A percentile compares a stretch with the other conserved stretches of the same genome.
These are phyloP conservation scores for Microcyclospora tardicrescens DNA, from an alignment of 2,329 filamentous ascomycete species.

Conservation along the genomic window DNA sequence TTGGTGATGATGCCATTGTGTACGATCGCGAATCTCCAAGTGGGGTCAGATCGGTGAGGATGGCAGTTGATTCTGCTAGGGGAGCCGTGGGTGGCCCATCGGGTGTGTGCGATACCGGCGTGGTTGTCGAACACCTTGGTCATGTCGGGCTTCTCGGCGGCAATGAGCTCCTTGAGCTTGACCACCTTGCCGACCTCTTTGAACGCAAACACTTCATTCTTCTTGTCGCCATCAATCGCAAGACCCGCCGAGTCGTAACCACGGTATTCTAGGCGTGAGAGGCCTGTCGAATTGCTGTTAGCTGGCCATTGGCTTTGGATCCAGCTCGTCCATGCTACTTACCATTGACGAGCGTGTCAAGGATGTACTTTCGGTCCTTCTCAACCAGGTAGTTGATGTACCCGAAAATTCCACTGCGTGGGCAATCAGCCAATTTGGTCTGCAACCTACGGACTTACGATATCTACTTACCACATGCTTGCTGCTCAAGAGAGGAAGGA, in stretches of 20 bases:
- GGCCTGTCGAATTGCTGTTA: constrained; percentile 43
- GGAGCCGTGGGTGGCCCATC: constrained; percentile 95
- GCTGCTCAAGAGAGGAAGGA: too few relatives aligned
- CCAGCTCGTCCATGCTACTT: constrained; percentile 25
- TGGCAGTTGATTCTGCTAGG: constrained; percentile 95
- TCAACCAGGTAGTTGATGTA: constrained; percentile 99
- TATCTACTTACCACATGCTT: too few relatives aligned
- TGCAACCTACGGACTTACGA: too few relatives aligned
- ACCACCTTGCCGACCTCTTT: constrained; percentile 99
- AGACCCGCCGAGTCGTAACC: constrained; percentile 97
- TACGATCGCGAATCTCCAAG: constrained; percentile 92
- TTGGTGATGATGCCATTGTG: constrained; percentile 99
- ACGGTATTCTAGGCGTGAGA: constrained; percentile 92
- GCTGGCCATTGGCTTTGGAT: neutral
- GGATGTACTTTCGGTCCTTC: constrained; percentile 93
- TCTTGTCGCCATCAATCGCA: constrained; percentile 94
- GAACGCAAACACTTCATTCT: constrained; percentile 92
- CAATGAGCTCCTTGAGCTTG: constrained; percentile 88
- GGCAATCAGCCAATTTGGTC: too few relatives aligned
- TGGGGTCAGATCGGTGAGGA: constrained; percentile 90
- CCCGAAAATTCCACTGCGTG: constrained; percentile 45
- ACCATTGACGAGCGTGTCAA: constrained; percentile 95
- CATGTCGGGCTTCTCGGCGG: constrained; percentile 67
- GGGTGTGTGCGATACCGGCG: constrained; percentile 95
- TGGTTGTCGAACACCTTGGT: constrained; percentile 95